These are phyloP conservation scores for Corylus heterophylla DNA, from an alignment of 306 rosid genomes.

Conservation along the genomic window DNA sequence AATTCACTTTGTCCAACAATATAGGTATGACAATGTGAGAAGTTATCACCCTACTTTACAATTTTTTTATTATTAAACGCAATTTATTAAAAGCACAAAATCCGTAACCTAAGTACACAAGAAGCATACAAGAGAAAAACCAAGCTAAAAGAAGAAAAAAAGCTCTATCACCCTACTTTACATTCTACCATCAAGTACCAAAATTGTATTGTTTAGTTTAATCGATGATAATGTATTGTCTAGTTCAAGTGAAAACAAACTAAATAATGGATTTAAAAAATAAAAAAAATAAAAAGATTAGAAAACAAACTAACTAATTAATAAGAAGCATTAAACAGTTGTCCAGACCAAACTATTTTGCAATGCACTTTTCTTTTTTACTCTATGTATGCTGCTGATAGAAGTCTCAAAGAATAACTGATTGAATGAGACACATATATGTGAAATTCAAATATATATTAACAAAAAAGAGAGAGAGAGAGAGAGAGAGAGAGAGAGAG, in stretches of 20 bases:
- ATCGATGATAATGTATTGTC: background rate
- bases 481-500: background rate
- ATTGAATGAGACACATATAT: background rate
- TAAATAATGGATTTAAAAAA: background rate
- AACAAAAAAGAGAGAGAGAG: background rate
- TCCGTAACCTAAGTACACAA: too few species aligned
- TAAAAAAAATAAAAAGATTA: too few species aligned
- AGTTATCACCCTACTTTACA: background rate
- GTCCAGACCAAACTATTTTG: background rate
- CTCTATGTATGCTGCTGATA: background rate
- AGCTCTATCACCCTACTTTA: background rate
- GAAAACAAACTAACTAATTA: background rate
- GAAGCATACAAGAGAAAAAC: too few species aligned
- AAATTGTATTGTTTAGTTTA: background rate
- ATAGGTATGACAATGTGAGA: background rate
- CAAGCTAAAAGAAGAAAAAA: too few species aligned
- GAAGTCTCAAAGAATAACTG: background rate
- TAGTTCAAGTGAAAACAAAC: background rate
- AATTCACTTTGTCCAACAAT: background rate
- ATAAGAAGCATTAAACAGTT: background rate
- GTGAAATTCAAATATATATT: background rate
- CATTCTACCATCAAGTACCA: background rate
- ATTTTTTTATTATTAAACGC: too few species aligned
- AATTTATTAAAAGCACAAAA: too few species aligned
- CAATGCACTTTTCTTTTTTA: background rate